Evolutionary conservation across 2,329 filamentous ascomycete genomes (phyloP).

Genomic region (Chrysoporthe austroafricana): DNA sequence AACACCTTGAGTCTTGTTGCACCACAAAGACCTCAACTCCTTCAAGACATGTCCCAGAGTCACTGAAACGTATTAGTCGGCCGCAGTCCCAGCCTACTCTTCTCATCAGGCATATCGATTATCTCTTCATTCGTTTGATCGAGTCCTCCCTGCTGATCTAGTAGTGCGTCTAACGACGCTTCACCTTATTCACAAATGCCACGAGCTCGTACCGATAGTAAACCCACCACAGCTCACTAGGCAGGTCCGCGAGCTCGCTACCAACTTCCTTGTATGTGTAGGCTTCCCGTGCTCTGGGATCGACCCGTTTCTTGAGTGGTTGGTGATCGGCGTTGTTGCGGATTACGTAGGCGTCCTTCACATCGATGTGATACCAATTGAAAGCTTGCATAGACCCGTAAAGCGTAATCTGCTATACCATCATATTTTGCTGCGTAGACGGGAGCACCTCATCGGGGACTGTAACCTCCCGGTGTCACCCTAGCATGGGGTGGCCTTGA

Average conservation of each 20-base stretch:
- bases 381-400: constrained; percentile 33
- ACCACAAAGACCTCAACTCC: no score
- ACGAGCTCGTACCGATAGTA: constrained; percentile 52
- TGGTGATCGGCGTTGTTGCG: constrained; percentile 30
- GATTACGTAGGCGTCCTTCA: constrained; percentile 41
- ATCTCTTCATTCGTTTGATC: constrained; percentile 43
- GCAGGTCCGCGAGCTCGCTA: constrained; percentile 26
- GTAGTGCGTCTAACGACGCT: constrained; percentile 39
- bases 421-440: no score
- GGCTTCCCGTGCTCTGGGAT: constrained; percentile 35
- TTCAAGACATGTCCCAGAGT: no score
- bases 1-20: no score
- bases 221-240: constrained; percentile 45
- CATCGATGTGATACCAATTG: constrained; percentile 41
- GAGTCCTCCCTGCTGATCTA: constrained; percentile 44
- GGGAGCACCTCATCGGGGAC: no score
- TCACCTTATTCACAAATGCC: constrained; percentile 50
- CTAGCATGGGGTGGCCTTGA: no score
- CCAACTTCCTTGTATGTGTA: constrained; percentile 41
- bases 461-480: no score
- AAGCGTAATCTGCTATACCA: no score
- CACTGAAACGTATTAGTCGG: constrained; percentile 27
- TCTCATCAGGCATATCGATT: constrained; percentile 44
- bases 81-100: constrained; percentile 39
- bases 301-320: constrained; percentile 32